Evolutionary conservation across 2,329 filamentous ascomycete species (phyloP).

Genomic region (Rutstroemia sp.): DNA sequence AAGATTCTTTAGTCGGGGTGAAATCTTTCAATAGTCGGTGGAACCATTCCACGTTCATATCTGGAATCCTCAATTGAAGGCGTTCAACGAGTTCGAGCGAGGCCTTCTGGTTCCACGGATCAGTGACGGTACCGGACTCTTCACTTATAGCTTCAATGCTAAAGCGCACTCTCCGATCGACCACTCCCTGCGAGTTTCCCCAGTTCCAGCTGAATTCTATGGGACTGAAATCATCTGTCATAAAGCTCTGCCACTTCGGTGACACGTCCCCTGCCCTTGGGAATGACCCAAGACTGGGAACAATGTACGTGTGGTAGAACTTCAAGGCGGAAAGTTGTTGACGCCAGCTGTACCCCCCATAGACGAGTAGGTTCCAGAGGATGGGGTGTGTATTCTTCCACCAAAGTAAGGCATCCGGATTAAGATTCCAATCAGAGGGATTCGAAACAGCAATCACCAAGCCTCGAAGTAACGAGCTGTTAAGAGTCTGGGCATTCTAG

Average conservation of each 20-base stretch:
- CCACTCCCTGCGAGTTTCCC: background rate
- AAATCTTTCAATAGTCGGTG: background rate
- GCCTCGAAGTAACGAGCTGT: no score
- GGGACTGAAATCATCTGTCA: background rate
- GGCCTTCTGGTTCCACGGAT: background rate
- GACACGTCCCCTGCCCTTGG: no score
- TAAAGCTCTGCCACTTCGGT: background rate
- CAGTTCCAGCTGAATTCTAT: background rate
- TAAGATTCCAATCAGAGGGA: no score
- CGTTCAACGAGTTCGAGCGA: background rate
- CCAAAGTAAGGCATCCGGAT: no score
- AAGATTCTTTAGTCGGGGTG: background rate
- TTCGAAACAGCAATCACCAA: no score
- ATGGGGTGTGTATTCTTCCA: no score
- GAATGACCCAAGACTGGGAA: no score
- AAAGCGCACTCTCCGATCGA: background rate
- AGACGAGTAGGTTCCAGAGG: no score
- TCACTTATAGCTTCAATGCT: background rate
- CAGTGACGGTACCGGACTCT: background rate
- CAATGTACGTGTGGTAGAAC: no score
- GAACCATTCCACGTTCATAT: background rate
- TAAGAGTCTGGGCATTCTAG: no score
- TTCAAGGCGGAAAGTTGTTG: no score
- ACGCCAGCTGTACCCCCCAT: no score
- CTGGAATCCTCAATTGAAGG: background rate